Percentiles rank a stretch among this genome's conserved stretches.
Conservation (phyloP, 2,329 filamentous ascomycete genomes). For the Hypoxylon sp. region DNA sequence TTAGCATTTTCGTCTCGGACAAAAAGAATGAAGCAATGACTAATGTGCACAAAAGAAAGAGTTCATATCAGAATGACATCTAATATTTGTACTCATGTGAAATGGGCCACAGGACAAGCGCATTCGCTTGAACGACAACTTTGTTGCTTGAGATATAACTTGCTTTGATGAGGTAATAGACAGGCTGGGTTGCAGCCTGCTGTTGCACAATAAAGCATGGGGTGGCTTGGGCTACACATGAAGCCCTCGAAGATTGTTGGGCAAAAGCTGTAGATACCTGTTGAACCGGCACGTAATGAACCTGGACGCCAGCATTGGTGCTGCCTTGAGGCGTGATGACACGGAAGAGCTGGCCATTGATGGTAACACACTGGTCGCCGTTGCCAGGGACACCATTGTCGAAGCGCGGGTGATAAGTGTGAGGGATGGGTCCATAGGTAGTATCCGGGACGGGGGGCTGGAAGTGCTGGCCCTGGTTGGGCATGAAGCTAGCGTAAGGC, state of each 20-base stretch:
- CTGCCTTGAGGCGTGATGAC: slow-evolving; percentile 6
- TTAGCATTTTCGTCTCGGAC: too few relatives aligned
- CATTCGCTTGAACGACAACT: slow-evolving; percentile 9
- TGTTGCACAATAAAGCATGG: slow-evolving; percentile 16
- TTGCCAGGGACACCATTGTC: slow-evolving; percentile 50
- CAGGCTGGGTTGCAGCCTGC: slow-evolving; percentile 16
- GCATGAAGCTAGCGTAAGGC: slow-evolving; percentile 52
- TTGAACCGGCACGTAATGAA: slow-evolving; percentile 36
- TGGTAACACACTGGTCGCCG: slow-evolving; percentile 42
- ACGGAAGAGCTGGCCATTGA: slow-evolving; percentile 25
- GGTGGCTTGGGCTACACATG: background rate
- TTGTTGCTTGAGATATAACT: slow-evolving; percentile 27
- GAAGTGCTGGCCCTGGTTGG: slow-evolving; percentile 58
- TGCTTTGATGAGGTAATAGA: slow-evolving; percentile 48
- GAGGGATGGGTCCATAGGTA: slow-evolving; percentile 62
- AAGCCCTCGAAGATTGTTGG: slow-evolving; percentile 19
- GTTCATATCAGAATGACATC: background rate
- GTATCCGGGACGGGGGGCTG: slow-evolving; percentile 68
- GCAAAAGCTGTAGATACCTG: slow-evolving; percentile 38
- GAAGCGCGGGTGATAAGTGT: slow-evolving; percentile 64
- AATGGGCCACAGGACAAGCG: background rate
- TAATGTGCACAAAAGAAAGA: too few relatives aligned
- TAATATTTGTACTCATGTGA: slow-evolving; percentile 16
- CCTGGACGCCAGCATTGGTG: background rate
- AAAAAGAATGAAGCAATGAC: too few relatives aligned